Evolutionary conservation across 169 alveolate genomes (phyloP), one percentile per base, ranked within the genome.

Genomic region (Besnoitia besnoiti): DNA sequence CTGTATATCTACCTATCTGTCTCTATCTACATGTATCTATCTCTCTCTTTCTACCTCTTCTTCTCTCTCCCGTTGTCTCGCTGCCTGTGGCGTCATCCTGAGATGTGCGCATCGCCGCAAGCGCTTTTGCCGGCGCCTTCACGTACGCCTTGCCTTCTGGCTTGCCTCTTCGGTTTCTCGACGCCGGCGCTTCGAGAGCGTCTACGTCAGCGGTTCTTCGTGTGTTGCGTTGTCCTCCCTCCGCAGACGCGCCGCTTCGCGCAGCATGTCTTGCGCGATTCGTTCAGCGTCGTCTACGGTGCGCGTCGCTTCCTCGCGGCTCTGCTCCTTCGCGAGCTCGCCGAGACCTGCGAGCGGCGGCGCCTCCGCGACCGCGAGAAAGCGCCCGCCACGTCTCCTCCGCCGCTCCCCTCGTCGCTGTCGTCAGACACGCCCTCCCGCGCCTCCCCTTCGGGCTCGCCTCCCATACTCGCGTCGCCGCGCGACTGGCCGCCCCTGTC

Each of bases 211-310:
- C 62, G 19, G 10, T 10, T 19, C 10, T 50, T 10, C 62, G 19
- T 50, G 19, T 50, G 62, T 50, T 50, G 19, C 19, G 10, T 14
- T 50, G 62, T 10, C 19, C 62, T 10, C 62, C n/a, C n/a, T 55
- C 7, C 27, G 12, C 90, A 85, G 90, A 44, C 90, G 33, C 90
- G 90, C 21, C 76, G 50, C 35, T 2, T 37, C 40, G 90, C 90
- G 51, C 90, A 85, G 90, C 90, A 85, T 4, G 61, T 85, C 19
- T n/a, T 85, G 39, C 90, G 90, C 33, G 90, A 85, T 33, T 8
- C 79, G 33, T 85, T 85, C 37, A 27, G 75, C 3, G 39, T 30
- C 46, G n/a, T 35, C 24, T 67, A n/a, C 80, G 80, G 80, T 10
- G 80, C 80, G 40, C 39, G 44, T 3, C 39, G 50, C 19, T 0